Evolutionary conservation across 257 asterid species (phyloP), one percentile per base, ranked within the genome.

Genomic region (Scutellaria galericulata): DNA sequence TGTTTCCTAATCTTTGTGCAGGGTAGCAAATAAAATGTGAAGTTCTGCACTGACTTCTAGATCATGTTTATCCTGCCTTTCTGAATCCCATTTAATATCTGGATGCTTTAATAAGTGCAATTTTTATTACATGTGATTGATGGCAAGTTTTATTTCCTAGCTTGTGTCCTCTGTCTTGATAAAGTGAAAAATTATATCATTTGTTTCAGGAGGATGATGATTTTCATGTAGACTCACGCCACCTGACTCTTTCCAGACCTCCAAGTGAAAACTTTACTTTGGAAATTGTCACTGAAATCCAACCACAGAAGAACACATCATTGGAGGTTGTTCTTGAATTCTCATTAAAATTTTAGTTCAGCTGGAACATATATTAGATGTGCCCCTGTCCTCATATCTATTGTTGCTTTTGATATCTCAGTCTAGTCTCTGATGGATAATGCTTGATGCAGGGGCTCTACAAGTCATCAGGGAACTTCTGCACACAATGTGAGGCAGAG

Each of bases 401-500:
- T 70, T 11, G 5, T 59, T 67, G 54, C 22, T 54, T 54, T 61
- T 48, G 45, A 55, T 54, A 50, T 77, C 51, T 61, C 46, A 59
- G 48, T 59, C 57, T 56, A 44, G 37, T 62, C 66, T 71, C 48
- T 62, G 63, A 42, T 79, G 69, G 37, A 60, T 58, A 41, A 69
- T 79, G 57, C 71, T 55, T 73, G 63, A 74, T 79, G 56, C 83
- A 92, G 99, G 99, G 99, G 68, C 98, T 95, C 71, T 95, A 90
- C 81, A 90, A 86, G 86, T 78, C 99, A 70, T 87, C 99, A 9
- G 89, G 91, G 65, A 95, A 95, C 81, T 95, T 92, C 83, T 95
- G 98, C 83, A 95, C 99, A 31, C 97, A 92, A 82, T 95, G 99
- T 80, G 99, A 95, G 79, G 97, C 98, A 9, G 98, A 95, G 76